phyloP scores from a whole-genome alignment of 176 grass and related monocot genomes.

The Musa schizocarpa region DNA sequence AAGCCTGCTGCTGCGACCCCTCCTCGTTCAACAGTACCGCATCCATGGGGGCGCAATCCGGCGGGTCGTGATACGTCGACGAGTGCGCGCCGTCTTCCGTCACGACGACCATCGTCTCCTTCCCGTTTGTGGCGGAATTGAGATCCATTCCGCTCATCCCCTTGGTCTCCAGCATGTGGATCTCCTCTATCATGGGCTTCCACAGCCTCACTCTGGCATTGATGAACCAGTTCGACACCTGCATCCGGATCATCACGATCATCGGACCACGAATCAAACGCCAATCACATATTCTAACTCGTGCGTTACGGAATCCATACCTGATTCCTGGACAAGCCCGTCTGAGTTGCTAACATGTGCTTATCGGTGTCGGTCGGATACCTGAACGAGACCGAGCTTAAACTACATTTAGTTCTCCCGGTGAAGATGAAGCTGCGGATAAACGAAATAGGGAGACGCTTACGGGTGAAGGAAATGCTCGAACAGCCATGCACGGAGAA shows the following conservation, averaged over 20 bases:
- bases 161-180: conserved; percentile 51
- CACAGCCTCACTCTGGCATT: conserved; percentile 49
- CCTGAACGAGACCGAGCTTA: conserved; percentile 10
- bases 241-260: not conserved
- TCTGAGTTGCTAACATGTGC: conserved; percentile 55
- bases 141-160: conserved; percentile 22
- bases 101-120: not conserved
- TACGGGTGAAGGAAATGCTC: conserved; percentile 66
- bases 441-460: not conserved
- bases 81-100: not conserved
- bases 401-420: not conserved
- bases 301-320: not conserved
- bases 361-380: conserved; percentile 60
- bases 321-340: conserved; percentile 53
- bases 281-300: not conserved
- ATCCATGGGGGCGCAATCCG: not conserved
- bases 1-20: not conserved
- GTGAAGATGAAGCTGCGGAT: not conserved
- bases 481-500: conserved; percentile 50
- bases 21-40: not conserved
- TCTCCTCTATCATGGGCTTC: conserved; percentile 64
- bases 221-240: conserved; percentile 71
- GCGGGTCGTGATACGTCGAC: not conserved
- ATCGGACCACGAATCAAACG: not conserved
- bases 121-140: conserved; percentile 6